Conservation (phyloP, 164 flowering plant species). For the Aristolochia contorta region DNA sequence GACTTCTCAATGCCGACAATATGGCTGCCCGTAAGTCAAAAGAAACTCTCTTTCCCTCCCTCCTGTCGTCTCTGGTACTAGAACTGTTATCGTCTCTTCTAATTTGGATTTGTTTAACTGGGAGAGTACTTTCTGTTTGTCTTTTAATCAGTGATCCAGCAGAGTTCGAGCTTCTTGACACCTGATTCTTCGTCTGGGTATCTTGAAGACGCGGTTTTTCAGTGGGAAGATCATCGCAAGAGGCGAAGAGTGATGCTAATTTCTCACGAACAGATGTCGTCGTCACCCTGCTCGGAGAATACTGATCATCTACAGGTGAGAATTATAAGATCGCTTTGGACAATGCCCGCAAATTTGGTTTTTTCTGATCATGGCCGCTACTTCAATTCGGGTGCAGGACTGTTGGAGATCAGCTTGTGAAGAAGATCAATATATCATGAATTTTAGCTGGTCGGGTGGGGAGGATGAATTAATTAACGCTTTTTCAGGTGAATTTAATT, state of each 20-base stretch:
- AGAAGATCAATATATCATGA: conserved; percentile 5
- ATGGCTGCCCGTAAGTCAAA: conserved; percentile 1
- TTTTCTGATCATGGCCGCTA: too few relatives aligned
- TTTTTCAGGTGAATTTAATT: conserved; percentile 9
- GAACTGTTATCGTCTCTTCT: too few relatives aligned
- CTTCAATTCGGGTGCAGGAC: conserved; percentile 4
- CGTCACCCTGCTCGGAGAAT: not conserved
- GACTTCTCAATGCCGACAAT: conserved; percentile 13
- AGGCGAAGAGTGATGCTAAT: conserved; percentile 9
- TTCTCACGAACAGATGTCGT: not conserved
- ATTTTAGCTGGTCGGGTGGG: conserved; percentile 7
- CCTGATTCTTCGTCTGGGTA: conserved; percentile 20
- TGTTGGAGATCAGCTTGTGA: not conserved
- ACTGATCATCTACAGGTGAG: conserved; percentile 3
- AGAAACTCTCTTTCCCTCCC: not conserved
- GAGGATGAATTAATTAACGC: not conserved
- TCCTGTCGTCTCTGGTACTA: not conserved
- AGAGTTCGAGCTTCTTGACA: not conserved
- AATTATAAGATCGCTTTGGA: not conserved
- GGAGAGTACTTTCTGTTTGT: too few relatives aligned
- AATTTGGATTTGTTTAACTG: too few relatives aligned
- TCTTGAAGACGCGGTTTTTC: conserved; percentile 25
- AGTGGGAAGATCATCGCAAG: conserved; percentile 23
- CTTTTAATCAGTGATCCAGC: conserved; percentile 5
- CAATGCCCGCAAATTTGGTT: too few relatives aligned